A percentile compares a stretch with the other conserved stretches of the same genome.
Conservation (phyloP, 2,329 filamentous ascomycete genomes). For the Fusarium marasasianum region DNA sequence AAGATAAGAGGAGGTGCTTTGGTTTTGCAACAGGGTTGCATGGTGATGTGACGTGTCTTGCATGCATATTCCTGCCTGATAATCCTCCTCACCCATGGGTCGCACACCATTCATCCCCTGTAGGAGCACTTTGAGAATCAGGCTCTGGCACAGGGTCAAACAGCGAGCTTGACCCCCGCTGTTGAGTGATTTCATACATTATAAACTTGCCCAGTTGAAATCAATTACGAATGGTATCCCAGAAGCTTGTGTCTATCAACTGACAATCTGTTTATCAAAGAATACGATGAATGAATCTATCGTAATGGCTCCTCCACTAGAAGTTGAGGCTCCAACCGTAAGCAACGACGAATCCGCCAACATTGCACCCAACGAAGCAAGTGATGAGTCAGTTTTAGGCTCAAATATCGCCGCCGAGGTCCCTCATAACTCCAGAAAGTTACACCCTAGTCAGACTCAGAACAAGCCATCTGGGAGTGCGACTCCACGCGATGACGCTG, state of each 20-base stretch:
- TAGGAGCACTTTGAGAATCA: neutral
- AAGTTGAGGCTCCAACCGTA: neutral
- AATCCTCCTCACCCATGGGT: neutral
- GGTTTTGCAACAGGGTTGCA: too few relatives aligned
- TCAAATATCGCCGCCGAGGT: neutral
- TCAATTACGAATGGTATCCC: neutral
- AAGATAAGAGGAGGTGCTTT: neutral
- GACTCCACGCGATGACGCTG: neutral
- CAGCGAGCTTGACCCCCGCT: neutral
- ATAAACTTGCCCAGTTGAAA: neutral
- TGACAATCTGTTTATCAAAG: neutral
- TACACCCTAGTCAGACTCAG: neutral
- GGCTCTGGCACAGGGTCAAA: neutral
- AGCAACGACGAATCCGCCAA: neutral
- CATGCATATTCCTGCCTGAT: neutral
- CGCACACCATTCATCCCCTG: neutral
- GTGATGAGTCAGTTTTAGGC: rapidly evolving
- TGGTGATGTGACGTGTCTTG: neutral
- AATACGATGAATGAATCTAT: neutral
- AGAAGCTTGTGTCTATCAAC: neutral
- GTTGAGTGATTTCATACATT: neutral
- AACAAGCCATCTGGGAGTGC: neutral
- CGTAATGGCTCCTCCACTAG: neutral
- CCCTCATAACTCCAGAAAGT: too few relatives aligned
- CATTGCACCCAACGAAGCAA: neutral